Conservation (phyloP, 352 stramenopile genomes). For the Phytophthora chlamydospora region DNA sequence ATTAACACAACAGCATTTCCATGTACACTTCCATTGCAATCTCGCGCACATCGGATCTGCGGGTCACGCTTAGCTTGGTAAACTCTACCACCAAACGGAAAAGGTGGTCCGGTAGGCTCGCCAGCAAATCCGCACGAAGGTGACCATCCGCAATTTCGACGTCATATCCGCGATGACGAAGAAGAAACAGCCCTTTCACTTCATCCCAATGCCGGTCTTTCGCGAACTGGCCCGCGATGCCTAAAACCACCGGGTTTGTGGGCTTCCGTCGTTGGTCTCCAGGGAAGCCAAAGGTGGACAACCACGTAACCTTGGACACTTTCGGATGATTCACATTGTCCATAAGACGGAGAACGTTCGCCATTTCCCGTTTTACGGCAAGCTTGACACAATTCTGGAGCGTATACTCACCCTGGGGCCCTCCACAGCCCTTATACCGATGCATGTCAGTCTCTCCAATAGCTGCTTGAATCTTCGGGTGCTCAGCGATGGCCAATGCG, state of each 20-base stretch:
- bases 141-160: not conserved
- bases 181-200: not conserved
- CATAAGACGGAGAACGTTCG: not conserved
- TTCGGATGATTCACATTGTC: not conserved
- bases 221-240: not conserved
- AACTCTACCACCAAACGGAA: no score
- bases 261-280: not conserved
- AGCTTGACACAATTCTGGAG: not conserved
- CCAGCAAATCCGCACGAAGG: not conserved
- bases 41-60: slow-evolving; percentile 7
- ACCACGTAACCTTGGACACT: not conserved
- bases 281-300: not conserved
- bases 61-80: not conserved
- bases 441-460: not conserved
- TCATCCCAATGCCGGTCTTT: not conserved
- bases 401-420: not conserved
- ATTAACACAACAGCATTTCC: no score
- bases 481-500: not conserved
- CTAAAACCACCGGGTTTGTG: not conserved
- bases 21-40: not conserved
- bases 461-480: not conserved
- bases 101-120: not conserved
- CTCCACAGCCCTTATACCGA: no score
- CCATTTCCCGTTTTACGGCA: not conserved
- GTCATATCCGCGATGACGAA: not conserved